phyloP scores from a whole-genome alignment of 2,329 filamentous ascomycete species.

The Calonectria pauciramosa region DNA sequence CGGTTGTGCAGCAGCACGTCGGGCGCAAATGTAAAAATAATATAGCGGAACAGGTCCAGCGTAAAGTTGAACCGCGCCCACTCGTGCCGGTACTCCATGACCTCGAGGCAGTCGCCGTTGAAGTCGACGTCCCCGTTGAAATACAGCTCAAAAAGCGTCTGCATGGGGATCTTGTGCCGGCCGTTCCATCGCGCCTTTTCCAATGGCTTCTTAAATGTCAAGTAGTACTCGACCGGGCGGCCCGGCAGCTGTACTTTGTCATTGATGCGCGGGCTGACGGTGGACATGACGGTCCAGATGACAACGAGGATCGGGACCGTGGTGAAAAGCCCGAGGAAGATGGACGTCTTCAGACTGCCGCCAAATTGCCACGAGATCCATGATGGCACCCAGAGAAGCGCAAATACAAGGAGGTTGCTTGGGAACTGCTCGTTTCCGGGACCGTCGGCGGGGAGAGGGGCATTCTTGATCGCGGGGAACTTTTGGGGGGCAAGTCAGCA shows the following conservation, averaged over 20 bases:
- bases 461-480: constrained; percentile 92
- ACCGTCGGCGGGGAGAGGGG: constrained; percentile 88
- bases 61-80: constrained; percentile 96
- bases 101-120: constrained; percentile 89
- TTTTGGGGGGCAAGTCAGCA: constrained; percentile 53
- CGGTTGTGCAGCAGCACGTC: constrained; percentile 91
- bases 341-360: constrained; percentile 85
- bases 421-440: constrained; percentile 87
- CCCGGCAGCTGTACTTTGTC: constrained; percentile 89
- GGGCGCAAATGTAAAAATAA: constrained; percentile 85
- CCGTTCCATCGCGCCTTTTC: constrained; percentile 76
- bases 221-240: constrained; percentile 88
- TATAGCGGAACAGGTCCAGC: constrained; percentile 82
- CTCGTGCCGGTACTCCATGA: constrained; percentile 92
- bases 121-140: constrained; percentile 92
- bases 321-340: constrained; percentile 85
- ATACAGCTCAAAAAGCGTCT: constrained; percentile 96
- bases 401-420: constrained; percentile 77
- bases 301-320: constrained; percentile 80
- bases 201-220: constrained; percentile 76
- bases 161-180: constrained; percentile 83
- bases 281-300: constrained; percentile 85
- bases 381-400: constrained; percentile 78
- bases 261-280: constrained; percentile 86
- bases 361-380: constrained; percentile 87